These are phyloP conservation scores for Apiotrichum sp. DNA, from an alignment of 1,284 basidiomycete genomes.

Conservation along the genomic window DNA sequence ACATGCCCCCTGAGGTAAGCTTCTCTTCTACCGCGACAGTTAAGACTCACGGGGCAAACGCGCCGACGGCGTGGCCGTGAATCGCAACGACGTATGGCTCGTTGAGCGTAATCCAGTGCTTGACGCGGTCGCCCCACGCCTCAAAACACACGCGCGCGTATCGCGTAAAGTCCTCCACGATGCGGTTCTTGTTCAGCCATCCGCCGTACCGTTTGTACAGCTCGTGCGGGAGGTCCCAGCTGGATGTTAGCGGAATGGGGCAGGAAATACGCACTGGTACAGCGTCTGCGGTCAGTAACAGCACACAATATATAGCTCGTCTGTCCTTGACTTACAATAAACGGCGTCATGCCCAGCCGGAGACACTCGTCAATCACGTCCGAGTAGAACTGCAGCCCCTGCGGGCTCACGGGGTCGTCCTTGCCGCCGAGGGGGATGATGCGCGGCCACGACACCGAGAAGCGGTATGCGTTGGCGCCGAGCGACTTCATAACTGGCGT, in stretches of 20 bases:
- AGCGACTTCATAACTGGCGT: constrained; percentile 53
- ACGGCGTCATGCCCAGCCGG: constrained; percentile 57
- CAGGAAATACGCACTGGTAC: constrained; percentile 50
- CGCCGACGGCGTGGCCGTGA: constrained; percentile 53
- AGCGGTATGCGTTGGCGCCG: constrained; percentile 58
- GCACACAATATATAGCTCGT: constrained; percentile 46
- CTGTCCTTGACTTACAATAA: constrained; percentile 44
- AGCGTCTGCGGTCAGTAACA: constrained; percentile 52
- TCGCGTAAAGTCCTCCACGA: constrained; percentile 58
- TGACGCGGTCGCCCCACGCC: constrained; percentile 66
- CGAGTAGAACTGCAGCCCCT: constrained; percentile 53
- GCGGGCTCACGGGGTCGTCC: constrained; percentile 62
- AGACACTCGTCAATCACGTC: constrained; percentile 23
- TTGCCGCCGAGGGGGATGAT: constrained; percentile 61
- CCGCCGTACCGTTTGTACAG: constrained; percentile 66
- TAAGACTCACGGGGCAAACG: constrained; percentile 13
- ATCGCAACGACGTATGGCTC: constrained; percentile 69
- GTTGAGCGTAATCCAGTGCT: constrained; percentile 61
- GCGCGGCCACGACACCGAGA: constrained; percentile 68
- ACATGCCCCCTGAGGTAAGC: constrained; percentile 46
- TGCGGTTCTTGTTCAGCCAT: constrained; percentile 56
- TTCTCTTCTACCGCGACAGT: too few species aligned
- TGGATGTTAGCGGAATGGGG: neutral
- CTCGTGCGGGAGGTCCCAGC: constrained; percentile 66
- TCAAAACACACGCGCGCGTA: constrained; percentile 67